Evolutionary conservation across 2,329 filamentous ascomycete genomes (phyloP).

Genomic region (Fusarium praegraminearum): DNA sequence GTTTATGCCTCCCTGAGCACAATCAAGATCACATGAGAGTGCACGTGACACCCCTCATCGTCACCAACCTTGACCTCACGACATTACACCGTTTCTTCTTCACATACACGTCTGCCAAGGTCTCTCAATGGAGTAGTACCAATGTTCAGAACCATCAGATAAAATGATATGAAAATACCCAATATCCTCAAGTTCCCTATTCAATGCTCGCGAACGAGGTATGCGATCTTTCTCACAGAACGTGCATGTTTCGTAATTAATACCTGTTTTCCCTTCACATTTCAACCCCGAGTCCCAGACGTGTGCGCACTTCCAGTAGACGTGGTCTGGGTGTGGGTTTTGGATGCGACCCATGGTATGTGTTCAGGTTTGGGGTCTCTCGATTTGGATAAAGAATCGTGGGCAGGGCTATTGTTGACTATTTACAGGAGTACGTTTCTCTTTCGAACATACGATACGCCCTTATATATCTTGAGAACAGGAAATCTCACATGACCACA

Average conservation of each 20-base stretch:
- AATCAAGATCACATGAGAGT: too few species aligned
- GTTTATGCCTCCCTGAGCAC: too few species aligned
- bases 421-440: accelerated
- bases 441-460: accelerated
- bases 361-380: not conserved
- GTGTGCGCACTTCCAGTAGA: not conserved
- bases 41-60: too few species aligned
- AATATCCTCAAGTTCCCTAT: not conserved
- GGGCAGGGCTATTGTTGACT: too few species aligned
- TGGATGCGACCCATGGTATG: not conserved
- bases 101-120: not conserved
- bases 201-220: not conserved
- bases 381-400: accelerated
- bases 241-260: not conserved
- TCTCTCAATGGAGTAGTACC: not conserved
- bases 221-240: not conserved
- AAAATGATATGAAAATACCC: not conserved
- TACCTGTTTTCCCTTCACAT: not conserved
- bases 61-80: too few species aligned
- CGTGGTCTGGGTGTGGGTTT: not conserved
- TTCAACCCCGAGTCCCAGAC: not conserved
- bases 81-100: too few species aligned
- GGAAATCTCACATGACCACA: not conserved
- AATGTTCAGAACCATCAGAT: not conserved
- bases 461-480: accelerated